phyloP scores from a whole-genome alignment of 192 early-diverging fungal genomes.

The Chytriomyces sp. region DNA sequence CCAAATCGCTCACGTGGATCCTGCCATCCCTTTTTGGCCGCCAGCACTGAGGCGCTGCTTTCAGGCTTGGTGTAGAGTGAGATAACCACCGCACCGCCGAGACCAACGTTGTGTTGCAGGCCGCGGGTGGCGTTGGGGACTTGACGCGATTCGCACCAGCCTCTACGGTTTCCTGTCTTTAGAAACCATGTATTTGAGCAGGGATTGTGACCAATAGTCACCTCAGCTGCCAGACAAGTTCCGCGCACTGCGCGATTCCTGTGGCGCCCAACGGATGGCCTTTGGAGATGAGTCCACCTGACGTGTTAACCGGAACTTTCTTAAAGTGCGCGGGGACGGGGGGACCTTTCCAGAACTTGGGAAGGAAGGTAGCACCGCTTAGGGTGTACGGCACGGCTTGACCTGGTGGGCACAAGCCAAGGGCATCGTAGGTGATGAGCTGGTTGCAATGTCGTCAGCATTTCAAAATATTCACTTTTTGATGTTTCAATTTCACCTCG shows the following conservation, averaged over 20 bases:
- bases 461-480: too few relatives aligned
- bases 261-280: slow-evolving; percentile 78
- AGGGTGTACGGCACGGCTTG: slow-evolving; percentile 55
- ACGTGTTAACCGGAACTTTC: slow-evolving; percentile 64
- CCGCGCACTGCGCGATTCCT: slow-evolving; percentile 74
- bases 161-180: background rate
- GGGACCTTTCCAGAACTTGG: slow-evolving; percentile 28
- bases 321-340: background rate
- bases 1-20: slow-evolving; percentile 32
- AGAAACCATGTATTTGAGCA: background rate
- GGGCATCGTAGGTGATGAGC: slow-evolving; percentile 73
- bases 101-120: slow-evolving; percentile 74
- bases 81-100: slow-evolving; percentile 74
- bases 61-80: slow-evolving; percentile 61
- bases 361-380: slow-evolving; percentile 32
- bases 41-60: background rate
- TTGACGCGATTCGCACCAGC: slow-evolving; percentile 69
- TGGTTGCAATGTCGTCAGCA: background rate
- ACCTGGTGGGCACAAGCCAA: slow-evolving; percentile 66
- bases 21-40: slow-evolving; percentile 32
- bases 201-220: background rate
- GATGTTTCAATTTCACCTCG: too few relatives aligned
- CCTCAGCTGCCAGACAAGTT: slow-evolving; percentile 40
- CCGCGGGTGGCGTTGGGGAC: slow-evolving; percentile 65
- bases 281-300: slow-evolving; percentile 75